Percentiles rank a stretch among this genome's conserved stretches.
Conservation (phyloP, 1,139 yeast species). For the Zygosaccharomyces pseudobailii region DNA sequence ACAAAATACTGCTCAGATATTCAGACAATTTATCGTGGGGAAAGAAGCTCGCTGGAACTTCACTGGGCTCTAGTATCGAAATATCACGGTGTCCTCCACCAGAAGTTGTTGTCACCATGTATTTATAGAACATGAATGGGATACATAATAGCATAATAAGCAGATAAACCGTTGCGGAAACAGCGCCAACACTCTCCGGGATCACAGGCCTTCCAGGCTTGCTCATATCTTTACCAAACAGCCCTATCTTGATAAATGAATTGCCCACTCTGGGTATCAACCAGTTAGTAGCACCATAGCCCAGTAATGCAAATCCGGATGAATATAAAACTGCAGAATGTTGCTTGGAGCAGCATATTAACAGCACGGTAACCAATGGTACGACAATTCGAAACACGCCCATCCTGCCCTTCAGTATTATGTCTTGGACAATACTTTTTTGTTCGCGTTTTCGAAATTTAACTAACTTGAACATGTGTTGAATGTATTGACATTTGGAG, state of each 20-base stretch:
- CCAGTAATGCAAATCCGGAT: constrained; percentile 61
- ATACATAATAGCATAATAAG: constrained; percentile 78
- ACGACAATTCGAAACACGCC: constrained; percentile 9
- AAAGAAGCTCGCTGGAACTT: constrained; percentile 40
- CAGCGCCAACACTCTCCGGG: constrained; percentile 90
- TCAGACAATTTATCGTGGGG: constrained; percentile 86
- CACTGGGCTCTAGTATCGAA: constrained; percentile 14
- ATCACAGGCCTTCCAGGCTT: constrained; percentile 66
- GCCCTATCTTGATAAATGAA: constrained; percentile 69
- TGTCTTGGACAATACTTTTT: not conserved
- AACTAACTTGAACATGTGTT: not conserved
- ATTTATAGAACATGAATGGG: constrained; percentile 84
- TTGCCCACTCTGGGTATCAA: constrained; percentile 66
- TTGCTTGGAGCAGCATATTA: constrained; percentile 17
- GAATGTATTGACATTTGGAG: not conserved
- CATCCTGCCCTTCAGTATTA: constrained; percentile 1
- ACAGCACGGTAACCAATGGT: constrained; percentile 13
- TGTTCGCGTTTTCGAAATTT: not conserved
- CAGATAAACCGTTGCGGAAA: constrained; percentile 75
- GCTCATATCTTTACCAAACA: constrained; percentile 77
- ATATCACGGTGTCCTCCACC: constrained; percentile 53
- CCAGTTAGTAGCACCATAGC: constrained; percentile 53
- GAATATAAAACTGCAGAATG: constrained; percentile 40
- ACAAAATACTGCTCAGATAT: constrained; percentile 76
- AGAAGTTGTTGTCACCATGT: constrained; percentile 54